Conservation (phyloP, 345 rosid genomes). For the Rhizophora apiculata region DNA sequence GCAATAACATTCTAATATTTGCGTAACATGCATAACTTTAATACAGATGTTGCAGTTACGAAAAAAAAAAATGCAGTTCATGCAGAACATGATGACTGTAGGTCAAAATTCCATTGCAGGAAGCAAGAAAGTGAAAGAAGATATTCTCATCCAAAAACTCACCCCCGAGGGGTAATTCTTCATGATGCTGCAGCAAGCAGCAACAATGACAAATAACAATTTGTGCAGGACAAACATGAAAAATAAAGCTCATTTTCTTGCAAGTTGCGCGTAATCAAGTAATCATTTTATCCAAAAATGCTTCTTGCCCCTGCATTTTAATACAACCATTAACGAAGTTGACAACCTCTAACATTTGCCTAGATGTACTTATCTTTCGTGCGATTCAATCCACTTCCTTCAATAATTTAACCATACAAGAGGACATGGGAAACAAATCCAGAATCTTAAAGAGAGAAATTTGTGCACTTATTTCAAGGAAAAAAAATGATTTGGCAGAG, state of each 20-base stretch:
- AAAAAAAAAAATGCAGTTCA: background rate
- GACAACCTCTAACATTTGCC: slow-evolving; percentile 5
- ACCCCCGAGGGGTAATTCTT: too few relatives aligned
- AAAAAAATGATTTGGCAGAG: too few relatives aligned
- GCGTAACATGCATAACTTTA: too few relatives aligned
- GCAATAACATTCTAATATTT: too few relatives aligned
- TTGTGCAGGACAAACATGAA: background rate
- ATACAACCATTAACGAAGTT: background rate
- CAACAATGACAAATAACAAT: background rate
- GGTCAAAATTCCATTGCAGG: background rate
- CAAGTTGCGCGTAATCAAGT: slow-evolving; percentile 57
- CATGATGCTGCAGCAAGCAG: too few relatives aligned
- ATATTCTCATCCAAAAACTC: background rate
- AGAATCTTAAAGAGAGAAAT: too few relatives aligned
- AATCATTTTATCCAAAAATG: slow-evolving; percentile 65
- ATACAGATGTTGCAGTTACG: background rate
- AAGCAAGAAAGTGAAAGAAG: background rate
- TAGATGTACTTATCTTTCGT: background rate
- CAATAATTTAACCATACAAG: background rate
- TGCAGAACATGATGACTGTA: background rate
- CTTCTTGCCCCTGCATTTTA: slow-evolving; percentile 51
- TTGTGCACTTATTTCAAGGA: too few relatives aligned
- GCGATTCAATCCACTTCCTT: background rate
- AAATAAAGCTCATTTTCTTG: slow-evolving; percentile 46
- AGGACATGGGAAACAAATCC: too few relatives aligned